phyloP scores from a whole-genome alignment of 345 rosid species.

The Isatis tinctoria region DNA sequence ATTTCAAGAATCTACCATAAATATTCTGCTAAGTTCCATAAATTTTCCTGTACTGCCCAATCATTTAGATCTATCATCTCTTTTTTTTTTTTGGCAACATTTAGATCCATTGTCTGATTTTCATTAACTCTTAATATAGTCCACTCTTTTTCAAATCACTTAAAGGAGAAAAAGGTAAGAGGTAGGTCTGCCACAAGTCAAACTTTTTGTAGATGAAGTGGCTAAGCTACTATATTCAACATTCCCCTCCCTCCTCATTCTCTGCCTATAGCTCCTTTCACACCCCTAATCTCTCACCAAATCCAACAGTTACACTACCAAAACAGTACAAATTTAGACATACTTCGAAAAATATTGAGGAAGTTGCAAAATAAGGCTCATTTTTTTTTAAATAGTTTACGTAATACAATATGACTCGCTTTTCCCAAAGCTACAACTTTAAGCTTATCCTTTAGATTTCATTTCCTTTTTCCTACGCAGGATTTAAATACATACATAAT shows the following conservation, averaged over 20 bases:
- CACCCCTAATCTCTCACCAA: conserved; percentile 8
- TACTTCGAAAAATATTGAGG: neutral
- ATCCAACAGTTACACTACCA: neutral
- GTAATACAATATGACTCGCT: conserved; percentile 5
- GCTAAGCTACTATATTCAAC: neutral
- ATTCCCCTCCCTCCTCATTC: conserved; percentile 9
- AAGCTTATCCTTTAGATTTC: neutral
- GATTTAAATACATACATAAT: neutral
- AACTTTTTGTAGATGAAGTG: conserved; percentile 3
- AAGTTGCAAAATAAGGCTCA: conserved; percentile 3
- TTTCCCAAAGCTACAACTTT: conserved; percentile 6
- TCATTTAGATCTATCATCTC: too few species aligned
- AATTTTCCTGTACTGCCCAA: neutral
- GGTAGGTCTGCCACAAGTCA: conserved; percentile 6
- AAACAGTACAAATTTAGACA: neutral
- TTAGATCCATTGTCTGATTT: neutral
- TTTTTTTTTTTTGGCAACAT: too few species aligned
- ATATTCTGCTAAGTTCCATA: neutral
- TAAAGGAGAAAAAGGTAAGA: neutral
- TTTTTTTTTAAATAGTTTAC: neutral
- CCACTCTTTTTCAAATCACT: neutral
- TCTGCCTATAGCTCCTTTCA: neutral
- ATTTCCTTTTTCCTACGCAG: neutral
- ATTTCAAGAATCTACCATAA: neutral
- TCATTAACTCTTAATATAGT: neutral